Evolutionary conservation across 2,329 filamentous ascomycete species (phyloP), one percentile per base, ranked within the genome.

Genomic region (Talaromyces sp.): DNA sequence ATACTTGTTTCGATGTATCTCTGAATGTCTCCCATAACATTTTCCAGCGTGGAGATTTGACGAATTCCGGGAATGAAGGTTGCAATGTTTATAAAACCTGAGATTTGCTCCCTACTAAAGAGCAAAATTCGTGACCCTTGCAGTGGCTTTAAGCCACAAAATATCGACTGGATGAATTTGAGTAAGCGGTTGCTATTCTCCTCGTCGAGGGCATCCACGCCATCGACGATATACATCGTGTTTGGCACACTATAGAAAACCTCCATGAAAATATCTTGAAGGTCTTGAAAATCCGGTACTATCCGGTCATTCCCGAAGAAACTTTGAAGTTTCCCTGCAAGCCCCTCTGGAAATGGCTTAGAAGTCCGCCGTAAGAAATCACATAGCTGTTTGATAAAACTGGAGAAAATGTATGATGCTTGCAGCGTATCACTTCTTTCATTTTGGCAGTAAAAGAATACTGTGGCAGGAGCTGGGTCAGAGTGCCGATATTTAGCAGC

Each of bases 101-200:
- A 62, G 55, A 69, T 17, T 54, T 69, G 64, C 15, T 67, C 62
- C 44, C 67, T 58, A 27, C 66, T 69, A 5, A 67, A 44, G 3
- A 68, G 3, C 4, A 68, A 36, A 7, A 68, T 47, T 19, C 58
- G 59, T 17, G 61, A 63, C n/a, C 28, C 28, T 8, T 42, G 3
- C 10, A 52, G n/a, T 32, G 11, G 19, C 13, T 4, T 17, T 15
- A 17, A 30, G 19, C n/a, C 9, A 36, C 52, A 55, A 19, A 55
- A 60, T 11, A 55, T 3, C 4, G 9, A 55, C 28, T n/a, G 30
- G 28, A 60, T 47, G 9, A 28, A 51, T 28, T 30, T 55, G 8
- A 60, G 42, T 0, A 60, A 19, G 7, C 3, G 13, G 30, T 55
- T 55, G 11, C 22, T 44, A 9, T 55, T 10, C 7, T 19, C 7